Evolutionary conservation across 2,329 filamentous ascomycete genomes (phyloP), one percentile per base, ranked within the genome.

Genomic region (Allantophomopsis cytisporea): DNA sequence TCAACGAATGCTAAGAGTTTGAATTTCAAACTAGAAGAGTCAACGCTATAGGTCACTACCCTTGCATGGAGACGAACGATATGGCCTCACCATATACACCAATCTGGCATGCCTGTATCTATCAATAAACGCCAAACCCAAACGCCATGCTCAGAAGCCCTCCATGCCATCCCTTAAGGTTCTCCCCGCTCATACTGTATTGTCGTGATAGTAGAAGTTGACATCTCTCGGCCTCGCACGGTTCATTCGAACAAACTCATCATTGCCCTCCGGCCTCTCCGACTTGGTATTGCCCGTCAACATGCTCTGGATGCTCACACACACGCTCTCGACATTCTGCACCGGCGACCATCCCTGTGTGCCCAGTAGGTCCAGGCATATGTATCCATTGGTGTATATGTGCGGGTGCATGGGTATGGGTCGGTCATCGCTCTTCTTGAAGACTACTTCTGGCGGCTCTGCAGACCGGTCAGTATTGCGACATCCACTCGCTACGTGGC

Each of bases 281-380:
- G 89, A 81, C 63, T 88, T 89, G 10, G 76, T 81, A 59, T 98
- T 98, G 44, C 89, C 87, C 1, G 91, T 95, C 54, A 98, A 63
- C 91, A 98, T 98, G 64, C 86, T 94, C 63, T 98, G 91, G 40
- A 98, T 73, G 60, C 86, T 94, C 75, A 98, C 91, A 65, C 87
- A 95, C 18, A 98, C 80, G 54, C 83, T 94, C 65, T 96, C 89
- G 7, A 95, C 91, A 43, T 89, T 95, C 57, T 98, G 91, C 0
- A 98, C 89, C 0, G 91, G 91, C 36, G 83, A 91, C 91, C 91
- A 98, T 41, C 91, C 91, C 46, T 86, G 80, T 8, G 73, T 68
- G 39, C 86, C 86, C 7, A 98, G 76, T 2, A 98, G 73, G 52
- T 98, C 91, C 37, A 98, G 80, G 54, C 91, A 98, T 56, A 98